Conservation (phyloP, 768 basidiomycete genomes). For the Russula earlei region DNA sequence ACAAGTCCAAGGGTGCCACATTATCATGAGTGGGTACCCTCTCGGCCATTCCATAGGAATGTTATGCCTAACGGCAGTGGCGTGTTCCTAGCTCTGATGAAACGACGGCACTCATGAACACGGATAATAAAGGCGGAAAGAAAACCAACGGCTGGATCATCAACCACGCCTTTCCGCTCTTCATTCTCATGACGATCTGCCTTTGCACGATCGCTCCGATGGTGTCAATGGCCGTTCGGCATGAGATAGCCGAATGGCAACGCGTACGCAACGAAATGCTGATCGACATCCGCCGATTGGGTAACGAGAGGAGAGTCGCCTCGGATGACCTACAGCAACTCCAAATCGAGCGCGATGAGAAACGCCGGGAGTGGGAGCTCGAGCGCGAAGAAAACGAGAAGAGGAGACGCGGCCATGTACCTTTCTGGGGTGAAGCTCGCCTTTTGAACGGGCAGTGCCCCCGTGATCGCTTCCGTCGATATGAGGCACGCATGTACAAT, state of each 20-base stretch:
- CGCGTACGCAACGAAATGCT: not conserved
- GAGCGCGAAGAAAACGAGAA: conserved; percentile 16
- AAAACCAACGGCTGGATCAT: not conserved
- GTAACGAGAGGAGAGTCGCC: not conserved
- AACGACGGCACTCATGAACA: not conserved
- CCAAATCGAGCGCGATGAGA: conserved; percentile 5
- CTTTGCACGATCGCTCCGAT: not conserved
- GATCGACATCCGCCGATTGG: not conserved
- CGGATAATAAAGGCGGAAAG: not conserved
- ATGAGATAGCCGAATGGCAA: not conserved
- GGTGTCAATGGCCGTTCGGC: not conserved
- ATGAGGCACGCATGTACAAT: conserved; percentile 20
- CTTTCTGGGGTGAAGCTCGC: conserved; percentile 13
- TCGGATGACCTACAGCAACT: conserved; percentile 5
- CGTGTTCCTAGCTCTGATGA: not conserved
- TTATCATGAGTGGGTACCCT: not conserved
- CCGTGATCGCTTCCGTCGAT: conserved; percentile 4
- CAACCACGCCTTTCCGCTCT: not conserved
- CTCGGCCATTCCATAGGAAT: not conserved
- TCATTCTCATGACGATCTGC: not conserved
- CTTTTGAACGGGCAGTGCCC: conserved; percentile 6
- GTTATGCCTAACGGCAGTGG: not conserved
- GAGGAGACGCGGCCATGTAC: conserved; percentile 9
- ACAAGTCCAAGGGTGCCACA: not conserved
- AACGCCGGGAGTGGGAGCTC: conserved; percentile 11